These are phyloP conservation scores for Yamadazyma mexicana DNA, from an alignment of 1,139 yeast genomes.

Conservation along the genomic window DNA sequence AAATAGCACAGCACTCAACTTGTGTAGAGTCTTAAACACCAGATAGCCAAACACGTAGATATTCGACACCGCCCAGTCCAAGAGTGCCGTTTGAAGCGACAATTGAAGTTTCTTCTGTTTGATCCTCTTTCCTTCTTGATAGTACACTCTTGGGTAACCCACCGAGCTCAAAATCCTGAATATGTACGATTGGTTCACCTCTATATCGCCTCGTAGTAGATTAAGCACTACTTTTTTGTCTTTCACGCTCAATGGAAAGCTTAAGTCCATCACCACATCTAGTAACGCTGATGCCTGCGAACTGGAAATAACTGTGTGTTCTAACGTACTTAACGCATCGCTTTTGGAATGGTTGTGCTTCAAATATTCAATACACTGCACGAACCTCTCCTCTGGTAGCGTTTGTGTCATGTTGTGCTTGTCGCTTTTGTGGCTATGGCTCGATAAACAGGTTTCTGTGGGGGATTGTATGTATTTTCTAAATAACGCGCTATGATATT, in stretches of 20 bases:
- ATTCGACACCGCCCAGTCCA: slow-evolving; percentile 33
- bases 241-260: neutral
- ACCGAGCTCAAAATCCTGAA: slow-evolving; percentile 26
- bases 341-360: neutral
- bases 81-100: slow-evolving; percentile 23
- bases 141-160: slow-evolving; percentile 31
- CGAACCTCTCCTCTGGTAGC: neutral
- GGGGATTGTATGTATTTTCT: neutral
- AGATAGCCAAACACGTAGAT: slow-evolving; percentile 28
- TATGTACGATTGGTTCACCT: neutral
- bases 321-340: neutral
- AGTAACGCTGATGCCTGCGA: neutral
- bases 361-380: neutral
- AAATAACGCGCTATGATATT: neutral
- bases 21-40: slow-evolving; percentile 17
- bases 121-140: slow-evolving; percentile 21
- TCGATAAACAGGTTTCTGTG: neutral
- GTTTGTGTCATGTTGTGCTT: too few species aligned
- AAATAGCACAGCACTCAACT: slow-evolving; percentile 29
- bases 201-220: neutral
- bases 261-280: neutral
- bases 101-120: slow-evolving; percentile 24
- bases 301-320: neutral
- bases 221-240: neutral
- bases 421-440: neutral